Conservation (phyloP, 306 rosid species). For the Betula pendula region DNA sequence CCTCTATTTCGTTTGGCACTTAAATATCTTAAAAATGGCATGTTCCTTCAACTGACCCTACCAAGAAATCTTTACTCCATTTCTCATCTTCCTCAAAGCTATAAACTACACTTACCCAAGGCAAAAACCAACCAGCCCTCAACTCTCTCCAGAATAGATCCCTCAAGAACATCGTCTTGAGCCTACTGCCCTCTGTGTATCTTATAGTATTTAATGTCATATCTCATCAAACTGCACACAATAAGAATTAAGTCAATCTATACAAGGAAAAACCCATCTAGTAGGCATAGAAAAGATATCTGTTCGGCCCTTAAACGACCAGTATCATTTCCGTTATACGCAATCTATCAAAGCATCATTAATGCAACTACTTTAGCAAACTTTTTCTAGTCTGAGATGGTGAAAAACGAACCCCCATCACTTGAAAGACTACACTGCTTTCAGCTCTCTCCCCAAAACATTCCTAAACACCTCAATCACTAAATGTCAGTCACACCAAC, state of each 20-base stretch:
- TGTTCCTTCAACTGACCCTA: not conserved
- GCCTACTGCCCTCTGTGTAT: not conserved
- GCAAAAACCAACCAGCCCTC: not conserved
- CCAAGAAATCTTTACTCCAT: slow-evolving; percentile 2
- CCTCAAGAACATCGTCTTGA: not conserved
- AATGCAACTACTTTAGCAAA: not conserved
- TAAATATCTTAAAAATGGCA: not conserved
- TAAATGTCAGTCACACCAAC: not conserved
- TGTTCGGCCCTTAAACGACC: not conserved
- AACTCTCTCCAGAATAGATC: not conserved
- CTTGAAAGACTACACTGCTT: not conserved
- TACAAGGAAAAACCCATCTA: not conserved
- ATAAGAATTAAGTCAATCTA: not conserved
- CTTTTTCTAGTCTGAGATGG: not conserved
- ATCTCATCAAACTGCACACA: not conserved
- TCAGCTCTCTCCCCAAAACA: not conserved
- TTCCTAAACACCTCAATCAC: not conserved
- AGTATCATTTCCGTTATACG: not conserved
- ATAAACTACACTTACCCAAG: not conserved
- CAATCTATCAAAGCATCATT: not conserved
- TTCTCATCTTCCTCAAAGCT: not conserved
- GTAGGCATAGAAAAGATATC: not conserved
- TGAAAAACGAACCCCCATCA: not conserved
- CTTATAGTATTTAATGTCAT: not conserved
- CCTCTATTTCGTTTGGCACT: not conserved